Conservation (phyloP, 495 filamentous ascomycete species). For the Cryomyces antarcticus region DNA sequence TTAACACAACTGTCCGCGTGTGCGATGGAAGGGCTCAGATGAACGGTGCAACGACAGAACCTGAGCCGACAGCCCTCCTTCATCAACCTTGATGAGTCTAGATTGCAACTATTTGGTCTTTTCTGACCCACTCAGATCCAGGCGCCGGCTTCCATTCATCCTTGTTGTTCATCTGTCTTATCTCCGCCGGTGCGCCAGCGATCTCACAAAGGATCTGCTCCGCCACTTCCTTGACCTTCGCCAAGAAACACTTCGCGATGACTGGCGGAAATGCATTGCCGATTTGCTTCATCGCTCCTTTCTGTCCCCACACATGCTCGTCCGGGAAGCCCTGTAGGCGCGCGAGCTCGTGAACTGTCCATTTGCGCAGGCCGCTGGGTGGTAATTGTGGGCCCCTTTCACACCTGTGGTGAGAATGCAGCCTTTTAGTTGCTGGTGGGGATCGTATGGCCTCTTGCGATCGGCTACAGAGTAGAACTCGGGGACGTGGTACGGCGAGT, state of each 20-base stretch:
- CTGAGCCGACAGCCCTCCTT: too few species aligned
- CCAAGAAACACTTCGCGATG: constrained; percentile 37
- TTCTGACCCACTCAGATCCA: too few species aligned
- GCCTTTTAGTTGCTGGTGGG: too few species aligned
- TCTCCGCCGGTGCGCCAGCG: too few species aligned
- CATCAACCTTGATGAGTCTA: too few species aligned
- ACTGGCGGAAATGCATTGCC: constrained; percentile 71
- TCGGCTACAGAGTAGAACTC: constrained; percentile 14
- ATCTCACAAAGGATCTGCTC: constrained; percentile 7
- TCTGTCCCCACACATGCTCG: constrained; percentile 21
- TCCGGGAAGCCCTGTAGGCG: constrained; percentile 55
- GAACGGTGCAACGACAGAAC: too few species aligned
- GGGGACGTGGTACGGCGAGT: constrained; percentile 28
- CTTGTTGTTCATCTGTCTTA: too few species aligned
- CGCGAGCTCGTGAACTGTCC: constrained; percentile 56
- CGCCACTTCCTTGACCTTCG: constrained; percentile 34
- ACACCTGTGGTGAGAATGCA: constrained; percentile 50
- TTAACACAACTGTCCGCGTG: too few species aligned
- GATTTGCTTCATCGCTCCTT: constrained; percentile 43
- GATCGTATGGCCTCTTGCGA: too few species aligned
- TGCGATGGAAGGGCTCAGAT: too few species aligned
- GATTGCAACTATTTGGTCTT: too few species aligned
- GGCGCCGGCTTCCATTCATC: too few species aligned
- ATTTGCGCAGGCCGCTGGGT: constrained; percentile 45
- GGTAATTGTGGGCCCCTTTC: constrained; percentile 28